These are phyloP conservation scores for Fomitopsis betulina DNA, from an alignment of 1,284 basidiomycete species.

Conservation along the genomic window DNA sequence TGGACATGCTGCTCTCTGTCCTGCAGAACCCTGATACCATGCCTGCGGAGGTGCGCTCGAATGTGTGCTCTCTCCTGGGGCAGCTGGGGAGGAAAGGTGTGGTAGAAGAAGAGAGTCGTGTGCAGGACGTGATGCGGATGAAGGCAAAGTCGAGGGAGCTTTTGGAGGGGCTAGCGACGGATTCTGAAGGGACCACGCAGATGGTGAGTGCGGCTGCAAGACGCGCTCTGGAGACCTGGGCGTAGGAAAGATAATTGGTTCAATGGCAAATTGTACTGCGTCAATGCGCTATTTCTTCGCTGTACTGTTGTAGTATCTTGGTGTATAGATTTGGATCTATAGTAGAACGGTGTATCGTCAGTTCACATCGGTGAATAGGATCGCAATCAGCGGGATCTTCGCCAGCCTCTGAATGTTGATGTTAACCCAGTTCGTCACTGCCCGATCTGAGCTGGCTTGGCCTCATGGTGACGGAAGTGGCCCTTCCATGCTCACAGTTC, in stretches of 20 bases:
- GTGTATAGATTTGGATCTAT: background rate
- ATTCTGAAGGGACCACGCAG: conserved; percentile 14
- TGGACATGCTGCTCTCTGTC: conserved; percentile 62
- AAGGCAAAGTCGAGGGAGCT: conserved; percentile 46
- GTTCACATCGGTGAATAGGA: background rate
- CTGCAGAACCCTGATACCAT: conserved; percentile 48
- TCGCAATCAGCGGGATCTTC: background rate
- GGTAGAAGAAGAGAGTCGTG: conserved; percentile 31
- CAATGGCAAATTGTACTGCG: background rate
- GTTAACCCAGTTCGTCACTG: background rate
- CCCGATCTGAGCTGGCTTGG: background rate
- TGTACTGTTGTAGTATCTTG: background rate
- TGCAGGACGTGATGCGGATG: conserved; percentile 39
- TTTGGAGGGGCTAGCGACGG: conserved; percentile 35
- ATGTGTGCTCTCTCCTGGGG: conserved; percentile 65
- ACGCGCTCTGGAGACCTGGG: conserved; percentile 27
- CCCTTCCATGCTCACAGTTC: background rate
- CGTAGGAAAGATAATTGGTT: background rate
- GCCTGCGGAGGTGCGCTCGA: conserved; percentile 67
- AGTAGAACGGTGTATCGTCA: background rate
- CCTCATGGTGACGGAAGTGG: background rate
- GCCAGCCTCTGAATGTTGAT: background rate
- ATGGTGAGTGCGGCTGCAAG: conserved; percentile 21
- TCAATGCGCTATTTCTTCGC: background rate
- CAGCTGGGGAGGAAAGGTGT: conserved; percentile 52